Evolutionary conservation across 1,284 basidiomycete genomes (phyloP), one percentile per base, ranked within the genome.

Genomic region (Cutaneotrichosporon mucoides): DNA sequence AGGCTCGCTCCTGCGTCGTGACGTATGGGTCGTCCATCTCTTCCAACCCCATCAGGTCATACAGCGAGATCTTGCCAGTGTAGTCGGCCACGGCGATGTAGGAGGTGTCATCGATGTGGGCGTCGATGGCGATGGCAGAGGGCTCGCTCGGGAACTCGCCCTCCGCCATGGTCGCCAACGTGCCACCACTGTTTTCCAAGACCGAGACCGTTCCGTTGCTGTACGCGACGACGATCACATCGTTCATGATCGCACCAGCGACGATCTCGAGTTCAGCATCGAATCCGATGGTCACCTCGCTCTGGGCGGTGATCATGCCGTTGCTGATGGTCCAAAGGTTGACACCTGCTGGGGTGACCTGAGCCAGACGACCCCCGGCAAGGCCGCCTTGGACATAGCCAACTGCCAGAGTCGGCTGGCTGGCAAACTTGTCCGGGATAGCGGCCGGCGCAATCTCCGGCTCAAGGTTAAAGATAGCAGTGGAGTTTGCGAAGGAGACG

Each of bases 151-250:
- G 13, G 10, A 45, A 42, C 6, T 34, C 46, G 41, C 0, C 57
- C 60, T 49, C 60, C 66, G 67, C 50, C 54, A 10, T 34, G 1
- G 0, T 4, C 46, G 33, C 10, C 10, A 48, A 13, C 4, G 33
- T 33, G 11, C 46, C 6, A 13, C 10, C 4, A 3, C 34, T 38
- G 37, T 8, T 12, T 5, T 33, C 5, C 13, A 41, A 41, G 9
- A 51, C 10, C 10, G 6, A 9, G 16, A 51, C 11, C 11, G 15
- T 13, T n/a, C 37, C 53, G 16, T 47, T 24, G 53, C 78, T 83
- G 36, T 87, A 71, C 0, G 84, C 90, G 6, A 93, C 68, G 2
- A 87, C 75, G n/a, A 90, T 76, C 69, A 88, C 84, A 45, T 84
- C 84, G 0, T 81, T 78, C 62, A 84, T 85, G 50, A 89, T 79